Conservation (phyloP, 129 eudicot species). For the Kitagawia praeruptora region DNA sequence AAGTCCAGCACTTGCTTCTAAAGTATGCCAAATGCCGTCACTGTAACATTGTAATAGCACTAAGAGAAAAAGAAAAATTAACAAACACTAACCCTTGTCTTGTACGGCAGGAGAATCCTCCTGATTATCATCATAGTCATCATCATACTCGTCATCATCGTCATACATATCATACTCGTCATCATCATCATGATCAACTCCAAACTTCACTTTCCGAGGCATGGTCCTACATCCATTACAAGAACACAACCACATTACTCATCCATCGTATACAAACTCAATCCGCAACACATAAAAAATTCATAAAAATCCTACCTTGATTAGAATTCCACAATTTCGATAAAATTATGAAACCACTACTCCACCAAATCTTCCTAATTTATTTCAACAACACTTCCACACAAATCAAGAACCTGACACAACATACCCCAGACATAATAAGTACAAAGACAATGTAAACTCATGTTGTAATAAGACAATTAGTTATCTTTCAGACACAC, state of each 20-base stretch:
- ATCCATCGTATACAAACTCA: neutral
- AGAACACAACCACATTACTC: neutral
- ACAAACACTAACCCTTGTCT: conserved; percentile 39
- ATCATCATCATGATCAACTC: conserved; percentile 56
- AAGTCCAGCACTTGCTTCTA: neutral
- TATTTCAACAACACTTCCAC: too few species aligned
- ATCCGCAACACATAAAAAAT: neutral
- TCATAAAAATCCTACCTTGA: neutral
- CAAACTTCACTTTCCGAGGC: conserved; percentile 74
- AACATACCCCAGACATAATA: too few species aligned
- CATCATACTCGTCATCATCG: conserved; percentile 41
- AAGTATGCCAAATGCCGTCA: neutral
- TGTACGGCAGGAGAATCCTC: conserved; percentile 14
- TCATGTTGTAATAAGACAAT: too few species aligned
- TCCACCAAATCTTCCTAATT: too few species aligned
- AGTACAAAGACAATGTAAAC: too few species aligned
- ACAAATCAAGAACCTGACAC: too few species aligned
- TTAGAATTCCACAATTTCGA: neutral
- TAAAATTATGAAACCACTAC: too few species aligned
- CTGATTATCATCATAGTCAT: conserved; percentile 34
- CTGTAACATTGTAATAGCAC: neutral
- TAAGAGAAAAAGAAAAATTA: conserved; percentile 12
- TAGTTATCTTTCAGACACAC: too few species aligned
- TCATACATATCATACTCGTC: conserved; percentile 53
- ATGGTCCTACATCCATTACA: conserved; percentile 21